phyloP scores from a whole-genome alignment of 805 yeast species.

The Yamadazyma phyllophila region DNA sequence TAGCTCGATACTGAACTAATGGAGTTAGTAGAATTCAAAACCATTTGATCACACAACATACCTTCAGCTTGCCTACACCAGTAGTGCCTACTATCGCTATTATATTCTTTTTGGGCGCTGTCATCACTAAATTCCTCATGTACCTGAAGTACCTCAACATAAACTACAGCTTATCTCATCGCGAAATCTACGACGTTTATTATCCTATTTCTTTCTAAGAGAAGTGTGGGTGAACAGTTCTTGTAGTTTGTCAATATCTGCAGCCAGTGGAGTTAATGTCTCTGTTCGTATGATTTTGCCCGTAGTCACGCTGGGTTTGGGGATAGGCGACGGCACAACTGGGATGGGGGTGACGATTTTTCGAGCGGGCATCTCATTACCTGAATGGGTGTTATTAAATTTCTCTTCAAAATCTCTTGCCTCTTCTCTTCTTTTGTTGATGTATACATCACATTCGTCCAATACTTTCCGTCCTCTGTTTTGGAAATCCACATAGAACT shows the following conservation, averaged over 20 bases:
- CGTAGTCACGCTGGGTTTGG: neutral
- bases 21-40: neutral
- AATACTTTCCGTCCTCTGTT: conserved; percentile 44
- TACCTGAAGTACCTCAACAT: conserved; percentile 16
- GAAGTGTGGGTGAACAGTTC: conserved; percentile 13
- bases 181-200: neutral
- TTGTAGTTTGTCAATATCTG: conserved; percentile 11
- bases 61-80: conserved; percentile 93
- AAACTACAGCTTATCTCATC: conserved; percentile 5
- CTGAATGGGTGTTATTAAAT: conserved; percentile 1
- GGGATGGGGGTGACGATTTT: conserved; percentile 13
- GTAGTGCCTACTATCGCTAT: conserved; percentile 87
- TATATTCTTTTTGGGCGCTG: conserved; percentile 36
- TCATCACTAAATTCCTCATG: conserved; percentile 27
- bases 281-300: conserved; percentile 2
- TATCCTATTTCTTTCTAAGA: neutral
- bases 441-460: conserved; percentile 50
- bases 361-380: neutral
- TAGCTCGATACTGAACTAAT: conserved; percentile 65
- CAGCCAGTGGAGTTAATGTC: conserved; percentile 10
- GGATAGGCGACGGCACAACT: conserved; percentile 11
- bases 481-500: conserved; percentile 66
- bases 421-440: conserved; percentile 49
- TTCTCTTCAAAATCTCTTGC: conserved; percentile 48
- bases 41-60: conserved; percentile 23